These are phyloP conservation scores for Colletotrichum cereale DNA, from an alignment of 2,329 filamentous ascomycete species.

Conservation along the genomic window DNA sequence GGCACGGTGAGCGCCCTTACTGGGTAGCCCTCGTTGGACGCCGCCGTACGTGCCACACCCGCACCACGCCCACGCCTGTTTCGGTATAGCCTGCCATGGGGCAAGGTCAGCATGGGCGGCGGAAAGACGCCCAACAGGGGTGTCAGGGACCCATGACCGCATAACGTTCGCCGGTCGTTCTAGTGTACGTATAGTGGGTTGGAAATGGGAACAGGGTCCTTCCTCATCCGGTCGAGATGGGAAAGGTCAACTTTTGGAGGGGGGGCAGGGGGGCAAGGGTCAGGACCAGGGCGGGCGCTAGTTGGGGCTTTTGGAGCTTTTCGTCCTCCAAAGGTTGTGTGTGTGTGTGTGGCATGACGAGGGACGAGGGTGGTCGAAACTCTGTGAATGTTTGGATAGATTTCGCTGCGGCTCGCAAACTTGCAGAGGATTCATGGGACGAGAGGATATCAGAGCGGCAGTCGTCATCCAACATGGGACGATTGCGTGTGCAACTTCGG, in stretches of 20 bases:
- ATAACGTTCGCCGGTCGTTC: constrained; percentile 32
- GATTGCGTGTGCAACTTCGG: constrained; percentile 36
- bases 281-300: background rate
- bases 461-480: constrained; percentile 36
- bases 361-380: background rate
- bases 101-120: constrained; percentile 34
- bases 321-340: background rate
- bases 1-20: constrained; percentile 8
- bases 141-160: constrained; percentile 35
- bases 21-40: constrained; percentile 7
- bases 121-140: constrained; percentile 25
- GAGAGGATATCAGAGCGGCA: constrained; percentile 4
- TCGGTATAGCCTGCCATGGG: constrained; percentile 32
- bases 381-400: background rate
- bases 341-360: constrained; percentile 21
- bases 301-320: constrained; percentile 13
- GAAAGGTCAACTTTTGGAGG: constrained; percentile 18
- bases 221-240: constrained; percentile 34
- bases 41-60: background rate
- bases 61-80: constrained; percentile 18
- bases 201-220: constrained; percentile 38
- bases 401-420: background rate
- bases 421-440: background rate
- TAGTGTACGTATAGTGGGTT: background rate
- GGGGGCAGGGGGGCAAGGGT: background rate